Base-by-base conservation (phyloP, 1,284 basidiomycete genomes). In the Fomitiporia mediterranea region DNA sequence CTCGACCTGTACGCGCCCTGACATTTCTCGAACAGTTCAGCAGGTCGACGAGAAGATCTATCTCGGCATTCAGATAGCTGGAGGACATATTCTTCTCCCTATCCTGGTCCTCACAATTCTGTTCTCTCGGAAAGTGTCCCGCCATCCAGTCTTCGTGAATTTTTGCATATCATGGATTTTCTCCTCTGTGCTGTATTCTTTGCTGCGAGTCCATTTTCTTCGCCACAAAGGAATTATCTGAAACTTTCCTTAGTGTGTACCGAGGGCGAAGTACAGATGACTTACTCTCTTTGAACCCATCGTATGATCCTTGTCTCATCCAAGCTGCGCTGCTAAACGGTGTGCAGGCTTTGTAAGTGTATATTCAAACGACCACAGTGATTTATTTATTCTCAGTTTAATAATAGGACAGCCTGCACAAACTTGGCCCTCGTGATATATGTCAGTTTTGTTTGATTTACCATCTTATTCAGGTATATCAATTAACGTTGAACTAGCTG, bases 131-230 rank as follows among this genome's bases (percentile, higher is more conserved):
- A 56, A 37, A 42, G 40, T 61, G 19, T 37, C 47, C 5, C 49
- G 60, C 2, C 54, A 59, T 50, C 57, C 60, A 2, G 51, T 62
- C 27, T 62, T 62, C 34, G 46, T 60, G 7, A 56, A 34, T 38
- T 60, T 60, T 38, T 60, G 58, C 25, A 19, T 56, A 3, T 60
- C 54, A 11, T 60, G 58, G 58, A 56, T 56, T n/a, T 44, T 60
- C 17, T 60, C 58, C 28, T 60, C 59, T 7, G 28, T 60, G 17
- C n/a, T 43, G 11, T 60, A 60, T 39, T 60, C 58, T 8, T n/a
- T 60, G 34, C 42, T 60, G 58, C 56, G 38, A 37, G 58, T 38
- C 17, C 37, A 4, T 23, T n/a, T 28, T n/a, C 9, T 9, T 37
- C 49, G 28, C n/a, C n/a, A n/a, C n/a, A n/a, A n/a, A n/a, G n/a